Conservation (phyloP, 139 green algal species). For the Raphidocelis subcapitata region DNA sequence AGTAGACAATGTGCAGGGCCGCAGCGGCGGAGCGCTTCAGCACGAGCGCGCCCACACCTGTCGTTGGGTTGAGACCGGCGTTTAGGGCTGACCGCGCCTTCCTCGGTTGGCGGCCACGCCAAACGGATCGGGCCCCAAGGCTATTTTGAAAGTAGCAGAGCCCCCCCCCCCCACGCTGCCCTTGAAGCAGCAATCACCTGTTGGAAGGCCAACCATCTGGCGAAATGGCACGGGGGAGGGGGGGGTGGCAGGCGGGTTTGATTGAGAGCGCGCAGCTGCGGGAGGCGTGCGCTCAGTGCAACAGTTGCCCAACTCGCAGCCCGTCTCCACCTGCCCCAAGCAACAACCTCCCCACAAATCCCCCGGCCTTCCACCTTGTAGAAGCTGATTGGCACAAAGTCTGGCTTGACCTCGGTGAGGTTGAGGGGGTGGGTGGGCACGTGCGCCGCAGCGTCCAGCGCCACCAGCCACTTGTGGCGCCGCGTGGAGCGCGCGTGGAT, state of each 20-base stretch:
- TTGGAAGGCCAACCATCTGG: constrained; percentile 65
- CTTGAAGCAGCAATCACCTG: constrained; percentile 17
- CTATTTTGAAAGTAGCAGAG: neutral
- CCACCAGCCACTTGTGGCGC: constrained; percentile 31
- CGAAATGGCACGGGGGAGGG: neutral
- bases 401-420: constrained; percentile 46
- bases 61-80: neutral
- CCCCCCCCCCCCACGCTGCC: neutral
- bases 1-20: constrained; percentile 63
- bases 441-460: constrained; percentile 72
- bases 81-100: neutral
- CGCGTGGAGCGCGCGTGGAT: constrained; percentile 21
- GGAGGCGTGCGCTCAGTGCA: too few species aligned
- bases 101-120: neutral
- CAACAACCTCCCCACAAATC: neutral
- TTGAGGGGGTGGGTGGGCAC: constrained; percentile 61
- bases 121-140: neutral
- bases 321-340: neutral
- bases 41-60: constrained; percentile 58
- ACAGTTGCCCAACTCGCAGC: neutral
- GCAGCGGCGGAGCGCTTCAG: constrained; percentile 38
- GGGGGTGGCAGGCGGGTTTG: too few species aligned
- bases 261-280: neutral
- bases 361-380: constrained; percentile 53
- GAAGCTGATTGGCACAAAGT: constrained; percentile 73